Evolutionary conservation across 441 rosid species (phyloP).

Genomic region (Viola pubescens): DNA sequence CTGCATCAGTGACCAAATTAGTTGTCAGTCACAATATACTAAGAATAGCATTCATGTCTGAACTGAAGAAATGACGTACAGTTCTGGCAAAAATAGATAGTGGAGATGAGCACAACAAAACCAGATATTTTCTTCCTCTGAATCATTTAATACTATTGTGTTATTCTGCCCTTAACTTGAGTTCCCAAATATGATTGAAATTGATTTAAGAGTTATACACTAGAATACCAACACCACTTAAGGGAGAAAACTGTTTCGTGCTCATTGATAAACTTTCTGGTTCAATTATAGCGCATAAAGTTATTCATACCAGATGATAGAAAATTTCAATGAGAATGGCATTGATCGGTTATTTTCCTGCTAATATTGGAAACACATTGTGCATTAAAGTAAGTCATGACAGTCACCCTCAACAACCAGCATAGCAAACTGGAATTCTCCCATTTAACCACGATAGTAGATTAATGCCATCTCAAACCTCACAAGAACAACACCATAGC

Average conservation of each 20-base stretch:
- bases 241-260: too few relatives aligned
- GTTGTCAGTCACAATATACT: not conserved
- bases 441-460: not conserved
- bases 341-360: too few relatives aligned
- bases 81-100: not conserved
- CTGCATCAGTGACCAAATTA: constrained; percentile 30
- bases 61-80: not conserved
- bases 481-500: not conserved
- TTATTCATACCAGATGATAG: too few relatives aligned
- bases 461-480: not conserved
- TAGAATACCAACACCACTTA: too few relatives aligned
- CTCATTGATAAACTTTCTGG: too few relatives aligned
- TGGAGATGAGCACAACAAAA: not conserved
- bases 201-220: too few relatives aligned
- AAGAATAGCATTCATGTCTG: not conserved
- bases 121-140: not conserved
- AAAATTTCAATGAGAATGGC: too few relatives aligned
- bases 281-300: too few relatives aligned
- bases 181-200: not conserved
- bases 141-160: too few relatives aligned
- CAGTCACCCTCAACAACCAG: not conserved
- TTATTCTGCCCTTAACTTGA: too few relatives aligned
- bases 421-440: not conserved
- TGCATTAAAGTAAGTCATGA: not conserved
- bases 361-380: not conserved